Percentiles rank a stretch among this genome's conserved stretches.
Evolutionary conservation across 129 eudicot genomes (phyloP).

Genomic region (Arctium lappa): DNA sequence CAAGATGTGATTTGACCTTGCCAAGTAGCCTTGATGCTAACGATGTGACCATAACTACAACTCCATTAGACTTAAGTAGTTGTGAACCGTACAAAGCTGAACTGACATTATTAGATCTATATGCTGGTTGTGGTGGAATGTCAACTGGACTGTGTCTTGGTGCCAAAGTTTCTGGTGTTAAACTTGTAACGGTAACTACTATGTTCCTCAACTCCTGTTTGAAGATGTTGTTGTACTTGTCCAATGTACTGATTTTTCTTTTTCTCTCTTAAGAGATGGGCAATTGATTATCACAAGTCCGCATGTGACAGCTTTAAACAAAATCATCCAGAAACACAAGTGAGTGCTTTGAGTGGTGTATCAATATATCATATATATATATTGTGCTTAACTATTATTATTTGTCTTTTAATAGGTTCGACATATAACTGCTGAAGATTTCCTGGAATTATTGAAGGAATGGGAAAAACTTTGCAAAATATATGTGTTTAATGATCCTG

Average conservation of each 20-base stretch:
- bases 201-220: conserved; percentile 18
- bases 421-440: conserved; percentile 74
- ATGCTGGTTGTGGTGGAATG: conserved; percentile 98
- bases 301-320: conserved; percentile 86
- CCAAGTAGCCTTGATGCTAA: conserved; percentile 26
- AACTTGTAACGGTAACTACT: conserved; percentile 69
- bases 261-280: conserved; percentile 68
- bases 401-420: conserved; percentile 48
- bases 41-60: conserved; percentile 22
- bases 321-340: conserved; percentile 91
- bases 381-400: background rate
- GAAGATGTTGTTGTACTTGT: background rate
- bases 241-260: conserved; percentile 1
- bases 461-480: conserved; percentile 73
- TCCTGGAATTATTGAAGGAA: conserved; percentile 65
- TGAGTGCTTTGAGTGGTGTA: conserved; percentile 33
- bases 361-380: background rate
- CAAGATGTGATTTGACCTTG: conserved; percentile 31
- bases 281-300: conserved; percentile 64
- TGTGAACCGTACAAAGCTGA: conserved; percentile 42
- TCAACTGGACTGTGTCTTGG: conserved; percentile 95
- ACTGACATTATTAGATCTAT: conserved; percentile 70
- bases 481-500: conserved; percentile 38
- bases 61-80: conserved; percentile 32
- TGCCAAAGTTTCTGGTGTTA: conserved; percentile 60